These are phyloP conservation scores for Tubosaeta brunneosetosa DNA, from an alignment of 768 basidiomycete genomes.

Conservation along the genomic window DNA sequence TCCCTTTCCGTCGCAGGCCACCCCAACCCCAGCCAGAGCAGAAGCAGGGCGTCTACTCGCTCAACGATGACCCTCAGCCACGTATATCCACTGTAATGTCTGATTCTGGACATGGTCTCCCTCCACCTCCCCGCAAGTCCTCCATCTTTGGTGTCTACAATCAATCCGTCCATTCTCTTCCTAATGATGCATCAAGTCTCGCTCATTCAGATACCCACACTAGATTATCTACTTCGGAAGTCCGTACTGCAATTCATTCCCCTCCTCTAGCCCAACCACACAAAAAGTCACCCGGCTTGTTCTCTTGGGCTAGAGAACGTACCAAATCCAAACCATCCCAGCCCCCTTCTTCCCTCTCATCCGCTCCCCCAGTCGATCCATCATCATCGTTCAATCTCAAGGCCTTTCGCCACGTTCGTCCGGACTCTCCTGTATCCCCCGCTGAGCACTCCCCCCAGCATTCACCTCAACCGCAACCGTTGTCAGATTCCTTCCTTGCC, in stretches of 20 bases:
- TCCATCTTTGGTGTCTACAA: constrained; percentile 59
- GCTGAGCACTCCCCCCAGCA: constrained; percentile 25
- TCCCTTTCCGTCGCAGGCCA: constrained; percentile 40
- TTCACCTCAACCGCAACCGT: background rate
- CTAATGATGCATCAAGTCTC: constrained; percentile 32
- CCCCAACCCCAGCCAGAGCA: constrained; percentile 13
- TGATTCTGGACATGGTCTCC: constrained; percentile 41
- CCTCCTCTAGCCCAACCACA: constrained; percentile 10
- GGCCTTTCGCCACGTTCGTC: constrained; percentile 65
- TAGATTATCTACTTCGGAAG: constrained; percentile 13
- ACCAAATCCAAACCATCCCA: constrained; percentile 31
- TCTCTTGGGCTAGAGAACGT: constrained; percentile 35
- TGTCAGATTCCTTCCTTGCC: constrained; percentile 26
- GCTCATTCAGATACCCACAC: constrained; percentile 17
- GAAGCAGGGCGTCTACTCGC: constrained; percentile 13
- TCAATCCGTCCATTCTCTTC: constrained; percentile 62
- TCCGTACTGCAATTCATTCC: constrained; percentile 7
- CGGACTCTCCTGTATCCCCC: constrained; percentile 34
- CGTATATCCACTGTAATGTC: constrained; percentile 38
- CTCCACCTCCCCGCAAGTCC: constrained; percentile 60
- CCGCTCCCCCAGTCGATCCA: constrained; percentile 9
- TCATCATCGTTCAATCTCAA: constrained; percentile 63
- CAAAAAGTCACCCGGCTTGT: constrained; percentile 34
- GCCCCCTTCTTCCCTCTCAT: constrained; percentile 27
- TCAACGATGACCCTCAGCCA: constrained; percentile 19